Conservation (phyloP, 2,329 filamentous ascomycete species). For the Colletotrichum sp. region DNA sequence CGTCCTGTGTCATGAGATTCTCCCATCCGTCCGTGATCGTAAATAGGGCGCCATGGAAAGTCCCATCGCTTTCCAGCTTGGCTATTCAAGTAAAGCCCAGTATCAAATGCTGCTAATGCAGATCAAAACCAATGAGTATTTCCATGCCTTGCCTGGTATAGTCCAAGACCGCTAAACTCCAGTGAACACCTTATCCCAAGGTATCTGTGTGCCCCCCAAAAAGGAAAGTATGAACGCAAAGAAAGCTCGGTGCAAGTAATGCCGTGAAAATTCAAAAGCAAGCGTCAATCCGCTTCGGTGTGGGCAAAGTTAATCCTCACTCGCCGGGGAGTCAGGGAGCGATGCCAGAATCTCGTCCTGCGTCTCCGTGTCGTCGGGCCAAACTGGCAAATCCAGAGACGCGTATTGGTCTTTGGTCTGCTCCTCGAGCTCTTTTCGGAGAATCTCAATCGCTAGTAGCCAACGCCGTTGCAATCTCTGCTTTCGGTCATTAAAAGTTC, state of each 20-base stretch:
- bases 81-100: neutral
- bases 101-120: constrained; percentile 1
- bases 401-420: constrained; percentile 48
- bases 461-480: constrained; percentile 53
- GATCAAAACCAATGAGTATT: constrained; percentile 6
- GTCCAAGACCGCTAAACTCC: constrained; percentile 3
- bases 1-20: constrained; percentile 11
- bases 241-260: constrained; percentile 1
- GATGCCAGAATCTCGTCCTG: constrained; percentile 13
- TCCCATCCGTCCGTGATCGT: neutral
- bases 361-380: constrained; percentile 39
- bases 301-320: neutral
- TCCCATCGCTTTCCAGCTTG: neutral
- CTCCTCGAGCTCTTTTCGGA: constrained; percentile 57
- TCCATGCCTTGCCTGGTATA: constrained; percentile 13
- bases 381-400: constrained; percentile 40
- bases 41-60: neutral
- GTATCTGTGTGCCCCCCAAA: constrained; percentile 6
- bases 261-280: neutral
- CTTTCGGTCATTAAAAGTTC: constrained; percentile 50
- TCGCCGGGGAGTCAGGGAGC: constrained; percentile 6
- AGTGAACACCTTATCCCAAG: constrained; percentile 10
- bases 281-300: neutral
- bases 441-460: constrained; percentile 56
- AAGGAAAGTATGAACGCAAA: neutral